Conservation (phyloP, 179 eudicot species). For the Vitellaria paradoxa region DNA sequence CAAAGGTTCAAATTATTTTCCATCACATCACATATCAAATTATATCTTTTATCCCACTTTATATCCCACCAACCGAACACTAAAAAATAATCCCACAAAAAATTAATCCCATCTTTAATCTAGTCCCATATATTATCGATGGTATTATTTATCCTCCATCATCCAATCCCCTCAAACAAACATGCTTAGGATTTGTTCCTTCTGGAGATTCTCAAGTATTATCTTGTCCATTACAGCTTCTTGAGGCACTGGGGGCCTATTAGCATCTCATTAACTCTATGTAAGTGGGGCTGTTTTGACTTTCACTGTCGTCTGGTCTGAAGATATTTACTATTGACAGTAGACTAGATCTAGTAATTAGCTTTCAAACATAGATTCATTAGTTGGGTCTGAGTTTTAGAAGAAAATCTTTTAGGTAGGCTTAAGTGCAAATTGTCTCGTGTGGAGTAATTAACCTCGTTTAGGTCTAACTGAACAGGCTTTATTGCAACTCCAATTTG, state of each 20-base stretch:
- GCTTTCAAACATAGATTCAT: background rate
- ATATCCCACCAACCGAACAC: too few relatives aligned
- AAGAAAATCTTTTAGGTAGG: background rate
- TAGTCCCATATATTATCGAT: too few relatives aligned
- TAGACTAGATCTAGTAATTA: background rate
- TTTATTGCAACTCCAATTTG: background rate
- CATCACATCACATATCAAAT: too few relatives aligned
- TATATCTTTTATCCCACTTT: too few relatives aligned
- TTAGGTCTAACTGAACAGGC: background rate
- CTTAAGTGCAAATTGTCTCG: background rate
- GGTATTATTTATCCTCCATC: too few relatives aligned
- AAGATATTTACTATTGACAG: background rate
- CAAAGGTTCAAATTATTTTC: too few relatives aligned
- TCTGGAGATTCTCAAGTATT: conserved; percentile 77
- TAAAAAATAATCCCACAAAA: too few relatives aligned
- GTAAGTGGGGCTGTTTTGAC: background rate
- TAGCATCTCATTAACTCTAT: background rate
- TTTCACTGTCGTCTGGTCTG: background rate
- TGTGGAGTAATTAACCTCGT: background rate
- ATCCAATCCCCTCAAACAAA: too few relatives aligned
- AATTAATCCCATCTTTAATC: too few relatives aligned
- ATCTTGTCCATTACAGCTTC: conserved; percentile 3
- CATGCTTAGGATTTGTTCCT: conserved; percentile 94
- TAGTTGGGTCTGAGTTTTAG: background rate
- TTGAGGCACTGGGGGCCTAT: background rate